A percentile compares a stretch with the other conserved stretches of the same genome.
These are phyloP conservation scores for Populus simonii DNA, from an alignment of 345 rosid genomes.

Conservation along the genomic window DNA sequence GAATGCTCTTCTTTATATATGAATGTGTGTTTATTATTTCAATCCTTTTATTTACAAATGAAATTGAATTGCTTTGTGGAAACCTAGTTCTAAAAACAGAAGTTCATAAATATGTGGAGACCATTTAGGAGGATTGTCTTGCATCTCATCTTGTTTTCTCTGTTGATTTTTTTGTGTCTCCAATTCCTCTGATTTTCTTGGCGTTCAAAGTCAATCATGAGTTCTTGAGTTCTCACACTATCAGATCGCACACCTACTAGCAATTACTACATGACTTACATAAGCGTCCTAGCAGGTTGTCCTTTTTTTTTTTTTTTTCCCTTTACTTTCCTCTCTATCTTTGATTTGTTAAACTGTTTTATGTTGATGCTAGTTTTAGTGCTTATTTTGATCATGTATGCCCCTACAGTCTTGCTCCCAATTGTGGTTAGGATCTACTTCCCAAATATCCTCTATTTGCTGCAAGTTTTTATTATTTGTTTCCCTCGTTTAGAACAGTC, in stretches of 20 bases:
- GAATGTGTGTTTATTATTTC: not conserved
- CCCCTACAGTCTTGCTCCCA: too few species aligned
- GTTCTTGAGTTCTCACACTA: conserved; percentile 4
- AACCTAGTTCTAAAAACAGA: not conserved
- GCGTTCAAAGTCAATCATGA: conserved; percentile 8
- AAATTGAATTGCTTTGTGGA: not conserved
- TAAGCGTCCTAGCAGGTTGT: conserved; percentile 3
- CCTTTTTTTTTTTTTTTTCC: not conserved
- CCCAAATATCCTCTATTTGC: not conserved
- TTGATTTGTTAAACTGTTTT: conserved; percentile 4
- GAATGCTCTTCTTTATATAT: not conserved
- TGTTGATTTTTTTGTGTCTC: conserved; percentile 13
- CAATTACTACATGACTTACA: conserved; percentile 1
- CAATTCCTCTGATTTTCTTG: conserved; percentile 14
- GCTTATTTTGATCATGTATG: not conserved
- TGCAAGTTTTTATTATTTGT: not conserved
- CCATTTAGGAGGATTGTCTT: conserved; percentile 13
- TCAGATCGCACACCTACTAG: not conserved
- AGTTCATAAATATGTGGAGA: conserved; percentile 7
- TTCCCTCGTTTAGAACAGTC: not conserved
- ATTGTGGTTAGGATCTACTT: too few species aligned
- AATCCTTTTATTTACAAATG: not conserved
- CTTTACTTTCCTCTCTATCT: too few species aligned
- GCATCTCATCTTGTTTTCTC: conserved; percentile 2
- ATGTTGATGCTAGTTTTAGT: not conserved